Evolutionary conservation across 768 basidiomycete genomes (phyloP).

Genomic region (Russula sp.): DNA sequence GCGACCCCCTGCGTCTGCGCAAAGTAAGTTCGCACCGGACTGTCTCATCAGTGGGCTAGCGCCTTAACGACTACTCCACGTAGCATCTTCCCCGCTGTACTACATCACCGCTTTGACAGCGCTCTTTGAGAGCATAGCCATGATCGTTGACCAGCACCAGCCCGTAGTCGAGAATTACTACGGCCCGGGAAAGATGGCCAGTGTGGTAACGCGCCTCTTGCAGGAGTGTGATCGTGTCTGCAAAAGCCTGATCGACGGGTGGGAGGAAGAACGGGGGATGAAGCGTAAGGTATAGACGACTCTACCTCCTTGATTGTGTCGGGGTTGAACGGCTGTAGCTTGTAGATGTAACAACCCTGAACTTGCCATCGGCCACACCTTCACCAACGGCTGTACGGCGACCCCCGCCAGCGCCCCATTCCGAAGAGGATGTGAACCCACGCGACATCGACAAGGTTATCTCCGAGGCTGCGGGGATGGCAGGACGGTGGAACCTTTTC

Average conservation of each 20-base stretch:
- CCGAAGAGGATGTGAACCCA: slow-evolving; percentile 65
- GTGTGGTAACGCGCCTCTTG: slow-evolving; percentile 65
- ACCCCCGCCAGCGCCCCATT: slow-evolving; percentile 19
- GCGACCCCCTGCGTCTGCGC: slow-evolving; percentile 68
- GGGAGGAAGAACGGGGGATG: slow-evolving; percentile 87
- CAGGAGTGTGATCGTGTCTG: slow-evolving; percentile 86
- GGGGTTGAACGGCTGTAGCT: slow-evolving; percentile 25
- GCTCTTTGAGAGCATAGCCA: slow-evolving; percentile 89
- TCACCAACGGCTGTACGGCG: slow-evolving; percentile 15
- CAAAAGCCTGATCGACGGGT: slow-evolving; percentile 63
- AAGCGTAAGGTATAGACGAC: slow-evolving; percentile 56
- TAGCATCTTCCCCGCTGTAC: slow-evolving; percentile 89
- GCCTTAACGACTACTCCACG: slow-evolving; percentile 5
- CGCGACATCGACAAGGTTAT: slow-evolving; percentile 86
- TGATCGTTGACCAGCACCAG: slow-evolving; percentile 96
- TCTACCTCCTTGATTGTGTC: neutral
- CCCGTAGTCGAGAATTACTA: slow-evolving; percentile 98
- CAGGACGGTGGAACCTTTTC: slow-evolving; percentile 87
- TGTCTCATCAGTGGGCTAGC: slow-evolving; percentile 7
- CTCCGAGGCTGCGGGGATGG: slow-evolving; percentile 86
- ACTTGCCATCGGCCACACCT: slow-evolving; percentile 18
- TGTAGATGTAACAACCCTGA: slow-evolving; percentile 30
- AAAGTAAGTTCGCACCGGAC: slow-evolving; percentile 47
- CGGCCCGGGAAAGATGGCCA: slow-evolving; percentile 78
- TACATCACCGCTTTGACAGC: slow-evolving; percentile 86